These are phyloP conservation scores for Galeopsis tetrahit DNA, from an alignment of 257 asterid genomes.

Conservation along the genomic window DNA sequence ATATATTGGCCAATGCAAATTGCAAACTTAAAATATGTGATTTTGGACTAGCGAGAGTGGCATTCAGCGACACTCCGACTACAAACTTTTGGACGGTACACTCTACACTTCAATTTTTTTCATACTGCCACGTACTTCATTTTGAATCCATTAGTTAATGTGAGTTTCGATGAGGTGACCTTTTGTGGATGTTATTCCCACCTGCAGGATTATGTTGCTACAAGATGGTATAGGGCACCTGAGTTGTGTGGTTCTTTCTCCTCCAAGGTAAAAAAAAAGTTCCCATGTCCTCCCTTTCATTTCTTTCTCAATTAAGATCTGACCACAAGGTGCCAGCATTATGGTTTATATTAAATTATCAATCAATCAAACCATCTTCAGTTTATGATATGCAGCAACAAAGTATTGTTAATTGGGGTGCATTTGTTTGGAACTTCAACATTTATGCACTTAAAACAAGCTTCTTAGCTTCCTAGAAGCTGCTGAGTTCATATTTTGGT, in stretches of 20 bases:
- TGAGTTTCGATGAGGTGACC: background rate
- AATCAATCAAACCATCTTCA: slow-evolving; percentile 26
- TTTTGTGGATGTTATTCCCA: slow-evolving; percentile 27
- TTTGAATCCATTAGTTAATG: background rate
- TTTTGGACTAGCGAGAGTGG: slow-evolving; percentile 93
- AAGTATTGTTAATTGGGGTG: slow-evolving; percentile 8
- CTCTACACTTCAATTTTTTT: slow-evolving; percentile 23
- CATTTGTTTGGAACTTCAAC: slow-evolving; percentile 16
- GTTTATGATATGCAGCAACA: background rate
- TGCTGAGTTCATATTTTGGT: background rate
- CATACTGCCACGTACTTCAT: background rate
- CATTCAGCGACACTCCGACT: slow-evolving; percentile 88
- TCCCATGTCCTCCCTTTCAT: slow-evolving; percentile 12
- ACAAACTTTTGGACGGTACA: slow-evolving; percentile 94
- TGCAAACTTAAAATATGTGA: slow-evolving; percentile 96
- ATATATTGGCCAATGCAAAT: slow-evolving; percentile 93
- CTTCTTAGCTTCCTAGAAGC: slow-evolving; percentile 4
- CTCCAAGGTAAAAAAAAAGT: slow-evolving; percentile 68
- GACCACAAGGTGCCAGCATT: background rate
- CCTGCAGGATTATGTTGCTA: slow-evolving; percentile 95
- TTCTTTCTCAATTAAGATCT: slow-evolving; percentile 26
- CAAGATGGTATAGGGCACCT: slow-evolving; percentile 99
- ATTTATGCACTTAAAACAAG: slow-evolving; percentile 11
- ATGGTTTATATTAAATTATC: background rate
- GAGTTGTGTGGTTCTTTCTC: slow-evolving; percentile 96